phyloP scores from a whole-genome alignment of 805 yeast species.

The Cyberlindnera mycetangii region DNA sequence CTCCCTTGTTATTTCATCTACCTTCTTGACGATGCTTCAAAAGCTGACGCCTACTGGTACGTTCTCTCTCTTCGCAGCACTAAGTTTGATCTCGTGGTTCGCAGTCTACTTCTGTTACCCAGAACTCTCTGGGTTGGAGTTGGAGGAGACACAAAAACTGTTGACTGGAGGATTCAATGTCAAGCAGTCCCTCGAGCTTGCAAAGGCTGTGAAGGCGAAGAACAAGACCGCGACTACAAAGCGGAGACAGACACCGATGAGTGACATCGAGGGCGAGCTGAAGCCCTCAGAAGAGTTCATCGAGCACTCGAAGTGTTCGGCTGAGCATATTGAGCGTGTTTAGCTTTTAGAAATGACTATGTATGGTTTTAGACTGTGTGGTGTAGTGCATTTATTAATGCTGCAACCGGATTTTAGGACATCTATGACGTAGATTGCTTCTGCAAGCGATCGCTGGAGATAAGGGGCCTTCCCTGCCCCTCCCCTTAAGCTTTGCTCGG shows the following conservation, averaged over 20 bases:
- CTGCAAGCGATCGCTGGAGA: too few relatives aligned
- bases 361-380: not conserved
- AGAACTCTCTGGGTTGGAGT: constrained; percentile 82
- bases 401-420: too few relatives aligned
- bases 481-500: too few relatives aligned
- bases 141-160: constrained; percentile 86
- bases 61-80: constrained; percentile 83
- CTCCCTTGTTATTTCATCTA: constrained; percentile 83
- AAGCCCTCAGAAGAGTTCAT: not conserved
- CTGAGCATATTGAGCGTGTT: not conserved
- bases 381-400: too few relatives aligned
- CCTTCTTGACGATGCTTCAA: constrained; percentile 91
- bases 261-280: not conserved
- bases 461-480: too few relatives aligned
- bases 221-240: too few relatives aligned
- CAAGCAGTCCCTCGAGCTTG: constrained; percentile 28
- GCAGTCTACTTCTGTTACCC: constrained; percentile 86
- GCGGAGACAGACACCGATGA: not conserved
- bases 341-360: not conserved
- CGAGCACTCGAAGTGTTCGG: not conserved
- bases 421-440: constrained; percentile 1
- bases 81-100: constrained; percentile 67
- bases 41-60: constrained; percentile 95
- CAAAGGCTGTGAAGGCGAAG: too few relatives aligned
- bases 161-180: constrained; percentile 86